Evolutionary conservation across 2,329 filamentous ascomycete species (phyloP).

Genomic region (Fusarium sp.): DNA sequence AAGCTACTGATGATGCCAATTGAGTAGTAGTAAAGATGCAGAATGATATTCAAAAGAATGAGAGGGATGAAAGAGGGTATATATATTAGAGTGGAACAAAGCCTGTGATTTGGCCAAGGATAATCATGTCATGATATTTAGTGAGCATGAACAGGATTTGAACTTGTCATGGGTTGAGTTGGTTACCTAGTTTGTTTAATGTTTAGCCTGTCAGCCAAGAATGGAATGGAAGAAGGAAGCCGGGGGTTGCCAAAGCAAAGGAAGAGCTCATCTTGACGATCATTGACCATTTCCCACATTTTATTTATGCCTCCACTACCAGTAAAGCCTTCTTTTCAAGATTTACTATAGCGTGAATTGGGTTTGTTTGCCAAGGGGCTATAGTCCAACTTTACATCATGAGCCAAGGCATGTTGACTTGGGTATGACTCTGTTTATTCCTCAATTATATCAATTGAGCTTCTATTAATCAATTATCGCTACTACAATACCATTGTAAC

Average conservation of each 20-base stretch:
- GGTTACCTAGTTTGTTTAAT: background rate
- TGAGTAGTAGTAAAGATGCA: background rate
- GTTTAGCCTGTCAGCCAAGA: conserved; percentile 25
- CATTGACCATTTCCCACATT: background rate
- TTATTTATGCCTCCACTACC: conserved; percentile 1
- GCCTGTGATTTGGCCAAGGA: conserved; percentile 27
- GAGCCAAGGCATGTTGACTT: background rate
- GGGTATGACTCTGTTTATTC: background rate
- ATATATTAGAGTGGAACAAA: conserved; percentile 11
- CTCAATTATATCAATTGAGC: background rate
- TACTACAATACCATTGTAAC: background rate
- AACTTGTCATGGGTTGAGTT: conserved; percentile 1
- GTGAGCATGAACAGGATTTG: conserved; percentile 34
- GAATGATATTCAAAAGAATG: background rate
- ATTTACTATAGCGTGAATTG: conserved; percentile 1
- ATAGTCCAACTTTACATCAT: conserved; percentile 14
- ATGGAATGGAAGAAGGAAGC: conserved; percentile 17
- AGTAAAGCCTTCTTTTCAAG: conserved; percentile 4
- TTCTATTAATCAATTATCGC: fast-evolving
- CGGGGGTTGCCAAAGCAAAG: background rate
- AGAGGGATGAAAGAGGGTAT: conserved; percentile 8
- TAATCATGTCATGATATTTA: conserved; percentile 32
- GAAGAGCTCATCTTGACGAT: conserved; percentile 31
- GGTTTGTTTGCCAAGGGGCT: conserved; percentile 14
- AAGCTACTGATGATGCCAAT: conserved; percentile 7